Base-by-base conservation (phyloP, 2,329 filamentous ascomycete genomes). In the Trichoderma endophyticum region DNA sequence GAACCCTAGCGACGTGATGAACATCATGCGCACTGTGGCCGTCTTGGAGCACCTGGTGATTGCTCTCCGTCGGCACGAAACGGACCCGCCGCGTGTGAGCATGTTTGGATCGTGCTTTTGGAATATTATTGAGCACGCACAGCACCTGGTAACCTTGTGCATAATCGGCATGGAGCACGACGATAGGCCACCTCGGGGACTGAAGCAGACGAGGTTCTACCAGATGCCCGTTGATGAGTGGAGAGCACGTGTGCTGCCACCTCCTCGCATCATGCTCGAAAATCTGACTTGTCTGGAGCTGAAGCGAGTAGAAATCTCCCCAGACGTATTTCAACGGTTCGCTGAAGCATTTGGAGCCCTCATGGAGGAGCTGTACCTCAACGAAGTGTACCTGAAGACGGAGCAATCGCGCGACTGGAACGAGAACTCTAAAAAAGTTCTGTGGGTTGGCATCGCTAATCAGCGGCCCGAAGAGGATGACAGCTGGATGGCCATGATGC, bases 1-100 rank as follows among this genome's bases (percentile, higher is more conserved):
- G 72, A 88, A 87, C 73, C 86, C 84, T 1, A 83, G 82, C 66
- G 86, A 88, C 73, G 80, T 87, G 15, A 79, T 78, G 74, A 87
- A 88, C 74, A 83, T 86, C 56, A 84, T 86, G 73, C 77, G 73
- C 39, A 79, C 82, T 1, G 80, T 87, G 24, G 74, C 77, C 30
- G 77, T 78, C 1, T 76, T 88, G 18, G 80, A 84, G 74, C 81
- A 85, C 66, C 78, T 88, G 21, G 80, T 86, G 43, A 73, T 88
- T 63, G 84, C 83, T 2, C 75, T 87, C 39, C 84, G 85, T 68
- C 81, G 84, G 71, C 82, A 85, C 72, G 84, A 84, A 75, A 77
- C 76, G 64, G 79, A 80, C 1, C 78, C 79, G 0, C 73, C 75
- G 9, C 78, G 79, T 9, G 79, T 80, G n/a, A 75, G 77, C 18